phyloP scores from a whole-genome alignment of 1,139 yeast species.

The Debaryomyces fabryi region DNA sequence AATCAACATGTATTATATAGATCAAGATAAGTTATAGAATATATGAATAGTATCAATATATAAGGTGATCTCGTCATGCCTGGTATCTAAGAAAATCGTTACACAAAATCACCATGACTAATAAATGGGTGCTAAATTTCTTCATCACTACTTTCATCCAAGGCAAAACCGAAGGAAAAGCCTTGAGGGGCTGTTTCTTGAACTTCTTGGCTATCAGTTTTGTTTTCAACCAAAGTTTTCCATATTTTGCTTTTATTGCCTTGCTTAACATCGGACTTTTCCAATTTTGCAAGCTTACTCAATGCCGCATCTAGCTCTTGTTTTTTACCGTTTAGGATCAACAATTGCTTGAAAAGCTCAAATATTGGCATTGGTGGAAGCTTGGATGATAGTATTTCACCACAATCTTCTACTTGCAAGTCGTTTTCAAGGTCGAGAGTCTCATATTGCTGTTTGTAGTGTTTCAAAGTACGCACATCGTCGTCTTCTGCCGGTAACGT shows the following conservation, averaged over 20 bases:
- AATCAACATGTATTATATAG: conserved; percentile 1
- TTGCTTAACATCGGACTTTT: conserved; percentile 24
- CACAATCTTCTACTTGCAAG: conserved; percentile 46
- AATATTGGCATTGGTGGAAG: conserved; percentile 57
- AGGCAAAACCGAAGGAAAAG: conserved; percentile 38
- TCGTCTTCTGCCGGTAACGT: conserved; percentile 10
- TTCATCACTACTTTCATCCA: conserved; percentile 29
- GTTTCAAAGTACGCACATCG: conserved; percentile 18
- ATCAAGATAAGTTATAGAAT: not conserved
- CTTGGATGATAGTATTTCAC: conserved; percentile 31
- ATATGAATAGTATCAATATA: not conserved
- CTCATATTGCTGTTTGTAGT: conserved; percentile 24
- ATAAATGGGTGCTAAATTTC: conserved; percentile 9
- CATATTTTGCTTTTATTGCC: conserved; percentile 13
- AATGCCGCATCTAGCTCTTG: conserved; percentile 37
- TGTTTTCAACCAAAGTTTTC: conserved; percentile 10
- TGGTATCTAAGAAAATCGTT: not conserved
- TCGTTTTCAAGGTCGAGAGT: conserved; percentile 22
- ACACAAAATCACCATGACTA: conserved; percentile 9
- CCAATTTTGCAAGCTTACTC: conserved; percentile 30
- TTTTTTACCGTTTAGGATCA: conserved; percentile 34
- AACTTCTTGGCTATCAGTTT: conserved; percentile 29
- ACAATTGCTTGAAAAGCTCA: conserved; percentile 56
- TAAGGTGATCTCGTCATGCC: not conserved
- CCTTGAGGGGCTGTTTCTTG: conserved; percentile 21